A percentile compares a stretch with the other conserved stretches of the same genome.
phyloP scores from a whole-genome alignment of 257 asterid species.

The Plantago elongata region DNA sequence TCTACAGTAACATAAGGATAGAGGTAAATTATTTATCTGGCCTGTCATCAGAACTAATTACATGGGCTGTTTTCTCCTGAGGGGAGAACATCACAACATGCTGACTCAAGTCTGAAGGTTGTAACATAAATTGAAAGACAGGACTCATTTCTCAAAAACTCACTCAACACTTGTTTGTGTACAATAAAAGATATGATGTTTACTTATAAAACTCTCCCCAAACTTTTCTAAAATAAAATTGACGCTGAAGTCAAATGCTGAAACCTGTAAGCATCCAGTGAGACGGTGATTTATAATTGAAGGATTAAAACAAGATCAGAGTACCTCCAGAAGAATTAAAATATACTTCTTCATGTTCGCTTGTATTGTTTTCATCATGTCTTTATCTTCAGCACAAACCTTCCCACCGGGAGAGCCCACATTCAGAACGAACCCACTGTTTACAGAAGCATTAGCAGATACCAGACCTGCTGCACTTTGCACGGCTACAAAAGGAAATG shows the following conservation, averaged over 20 bases:
- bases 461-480: conserved; percentile 81
- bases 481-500: conserved; percentile 90
- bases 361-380: conserved; percentile 84
- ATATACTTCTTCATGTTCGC: conserved; percentile 77
- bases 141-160: too few species aligned
- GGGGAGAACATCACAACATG: conserved; percentile 2
- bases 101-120: too few species aligned
- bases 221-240: too few species aligned
- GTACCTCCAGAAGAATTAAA: conserved; percentile 87
- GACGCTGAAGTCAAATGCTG: too few species aligned
- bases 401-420: conserved; percentile 96
- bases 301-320: conserved; percentile 15
- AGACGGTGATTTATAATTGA: conserved; percentile 3
- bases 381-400: conserved; percentile 87
- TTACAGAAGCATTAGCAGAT: conserved; percentile 92
- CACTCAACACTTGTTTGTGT: too few species aligned
- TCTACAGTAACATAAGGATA: too few species aligned
- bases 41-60: background rate
- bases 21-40: too few species aligned
- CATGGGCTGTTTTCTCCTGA: conserved; percentile 3
- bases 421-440: conserved; percentile 87
- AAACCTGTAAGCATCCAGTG: background rate
- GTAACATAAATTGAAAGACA: too few species aligned
- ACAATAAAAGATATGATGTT: too few species aligned
- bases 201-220: too few species aligned